Percentiles rank a stretch among this genome's conserved stretches.
Evolutionary conservation across 345 rosid species (phyloP).

Genomic region (Gossypium bickii): DNA sequence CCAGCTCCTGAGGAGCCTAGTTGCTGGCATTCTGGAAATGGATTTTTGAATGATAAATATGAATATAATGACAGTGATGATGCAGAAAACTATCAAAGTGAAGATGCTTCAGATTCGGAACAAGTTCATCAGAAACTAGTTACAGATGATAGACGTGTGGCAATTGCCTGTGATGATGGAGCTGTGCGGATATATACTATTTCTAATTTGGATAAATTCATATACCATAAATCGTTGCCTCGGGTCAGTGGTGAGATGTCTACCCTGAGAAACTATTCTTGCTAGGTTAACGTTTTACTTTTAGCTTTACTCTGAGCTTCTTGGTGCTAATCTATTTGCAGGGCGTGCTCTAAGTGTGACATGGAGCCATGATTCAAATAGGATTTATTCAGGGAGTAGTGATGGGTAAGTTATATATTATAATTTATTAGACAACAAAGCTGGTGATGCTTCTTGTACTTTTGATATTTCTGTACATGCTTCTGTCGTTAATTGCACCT

Average conservation of each 20-base stretch:
- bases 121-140: constrained; percentile 33
- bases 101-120: constrained; percentile 47
- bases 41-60: constrained; percentile 33
- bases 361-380: constrained; percentile 53
- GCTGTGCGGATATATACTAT: constrained; percentile 60
- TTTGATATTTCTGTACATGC: not conserved
- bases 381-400: constrained; percentile 79
- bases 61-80: constrained; percentile 33
- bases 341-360: constrained; percentile 42
- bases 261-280: constrained; percentile 19
- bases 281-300: constrained; percentile 1
- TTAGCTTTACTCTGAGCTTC: constrained; percentile 15
- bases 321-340: constrained; percentile 28
- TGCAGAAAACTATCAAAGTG: constrained; percentile 49
- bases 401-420: constrained; percentile 61
- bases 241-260: constrained; percentile 92
- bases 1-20: constrained; percentile 24
- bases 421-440: not conserved
- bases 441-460: not conserved
- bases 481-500: not conserved
- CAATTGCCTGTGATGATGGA: constrained; percentile 87
- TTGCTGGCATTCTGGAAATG: constrained; percentile 45
- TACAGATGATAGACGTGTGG: constrained; percentile 41
- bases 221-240: constrained; percentile 67
- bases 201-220: constrained; percentile 47